phyloP scores from a whole-genome alignment of 2,329 filamentous ascomycete species.

The Epichloe brachyelytri region DNA sequence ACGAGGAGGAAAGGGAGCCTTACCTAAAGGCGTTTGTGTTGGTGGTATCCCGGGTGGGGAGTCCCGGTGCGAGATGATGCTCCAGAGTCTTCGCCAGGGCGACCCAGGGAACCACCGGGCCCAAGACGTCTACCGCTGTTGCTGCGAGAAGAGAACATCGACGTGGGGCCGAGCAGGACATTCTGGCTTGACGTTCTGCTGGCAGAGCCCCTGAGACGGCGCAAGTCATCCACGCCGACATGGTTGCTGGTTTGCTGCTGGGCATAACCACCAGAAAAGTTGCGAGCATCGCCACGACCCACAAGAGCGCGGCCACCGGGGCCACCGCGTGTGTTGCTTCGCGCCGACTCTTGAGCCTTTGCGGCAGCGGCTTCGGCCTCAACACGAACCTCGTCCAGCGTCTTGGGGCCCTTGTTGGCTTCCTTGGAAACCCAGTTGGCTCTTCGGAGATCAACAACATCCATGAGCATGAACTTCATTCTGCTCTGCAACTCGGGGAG shows the following conservation, averaged over 20 bases:
- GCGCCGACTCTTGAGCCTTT: constrained; percentile 63
- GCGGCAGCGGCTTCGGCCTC: constrained; percentile 70
- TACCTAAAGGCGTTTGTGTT: constrained; percentile 92
- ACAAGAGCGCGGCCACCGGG: constrained; percentile 52
- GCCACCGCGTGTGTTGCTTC: constrained; percentile 50
- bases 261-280: constrained; percentile 61
- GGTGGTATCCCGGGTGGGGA: constrained; percentile 48
- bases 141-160: constrained; percentile 79
- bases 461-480: constrained; percentile 93
- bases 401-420: constrained; percentile 89
- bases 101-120: constrained; percentile 57
- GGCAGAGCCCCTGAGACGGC: constrained; percentile 57
- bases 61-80: constrained; percentile 83
- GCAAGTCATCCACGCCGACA: constrained; percentile 82
- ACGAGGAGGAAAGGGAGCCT: constrained; percentile 19
- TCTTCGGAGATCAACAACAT: constrained; percentile 73
- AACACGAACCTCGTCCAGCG: constrained; percentile 79
- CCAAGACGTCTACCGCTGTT: constrained; percentile 78
- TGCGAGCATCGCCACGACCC: constrained; percentile 78
- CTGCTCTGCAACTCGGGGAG: constrained; percentile 73
- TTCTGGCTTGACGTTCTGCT: constrained; percentile 49
- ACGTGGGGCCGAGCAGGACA: constrained; percentile 64
- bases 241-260: constrained; percentile 70
- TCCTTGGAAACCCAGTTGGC: constrained; percentile 78
- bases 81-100: constrained; percentile 72